A percentile compares a stretch with the other conserved stretches of the same genome.
Evolutionary conservation across 306 rosid genomes (phyloP).

Genomic region (Abrus precatorius): DNA sequence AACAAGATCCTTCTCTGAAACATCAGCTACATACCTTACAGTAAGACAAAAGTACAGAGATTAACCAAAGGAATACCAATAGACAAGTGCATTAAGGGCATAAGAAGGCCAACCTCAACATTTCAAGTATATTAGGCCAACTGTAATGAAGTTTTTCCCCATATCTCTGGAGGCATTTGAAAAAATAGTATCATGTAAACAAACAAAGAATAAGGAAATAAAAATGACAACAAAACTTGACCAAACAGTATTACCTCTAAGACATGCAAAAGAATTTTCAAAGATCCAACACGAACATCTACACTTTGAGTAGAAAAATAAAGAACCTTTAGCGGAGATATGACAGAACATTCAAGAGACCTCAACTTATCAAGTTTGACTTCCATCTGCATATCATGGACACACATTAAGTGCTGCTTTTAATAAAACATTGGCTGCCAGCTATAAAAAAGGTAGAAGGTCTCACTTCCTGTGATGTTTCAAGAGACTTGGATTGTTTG

Average conservation of each 20-base stretch:
- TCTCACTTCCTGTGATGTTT: conserved; percentile 68
- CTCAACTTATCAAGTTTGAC: conserved; percentile 56
- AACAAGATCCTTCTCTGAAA: conserved; percentile 90
- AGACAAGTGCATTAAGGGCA: conserved; percentile 30
- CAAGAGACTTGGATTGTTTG: conserved; percentile 57
- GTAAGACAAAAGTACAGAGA: conserved; percentile 47
- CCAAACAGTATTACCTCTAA: conserved; percentile 74
- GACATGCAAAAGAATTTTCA: conserved; percentile 96
- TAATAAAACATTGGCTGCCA: conserved; percentile 40
- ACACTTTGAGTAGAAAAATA: conserved; percentile 80
- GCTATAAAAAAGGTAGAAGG: conserved; percentile 47
- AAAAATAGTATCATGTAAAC: conserved; percentile 44
- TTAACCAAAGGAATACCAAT: conserved; percentile 44
- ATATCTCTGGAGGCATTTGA: conserved; percentile 73
- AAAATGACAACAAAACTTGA: conserved; percentile 38
- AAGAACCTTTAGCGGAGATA: conserved; percentile 85
- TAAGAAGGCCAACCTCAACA: conserved; percentile 80
- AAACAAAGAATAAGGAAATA: conserved; percentile 44
- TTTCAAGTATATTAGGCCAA: conserved; percentile 90
- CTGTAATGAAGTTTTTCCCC: conserved; percentile 90
- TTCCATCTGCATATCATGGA: conserved; percentile 62
- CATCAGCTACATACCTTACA: conserved; percentile 91
- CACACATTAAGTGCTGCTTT: conserved; percentile 44
- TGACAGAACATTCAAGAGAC: conserved; percentile 87
- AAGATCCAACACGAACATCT: conserved; percentile 84